Evolutionary conservation across 23 red algal genomes (phyloP).

Genomic region (Chondrus crispus): DNA sequence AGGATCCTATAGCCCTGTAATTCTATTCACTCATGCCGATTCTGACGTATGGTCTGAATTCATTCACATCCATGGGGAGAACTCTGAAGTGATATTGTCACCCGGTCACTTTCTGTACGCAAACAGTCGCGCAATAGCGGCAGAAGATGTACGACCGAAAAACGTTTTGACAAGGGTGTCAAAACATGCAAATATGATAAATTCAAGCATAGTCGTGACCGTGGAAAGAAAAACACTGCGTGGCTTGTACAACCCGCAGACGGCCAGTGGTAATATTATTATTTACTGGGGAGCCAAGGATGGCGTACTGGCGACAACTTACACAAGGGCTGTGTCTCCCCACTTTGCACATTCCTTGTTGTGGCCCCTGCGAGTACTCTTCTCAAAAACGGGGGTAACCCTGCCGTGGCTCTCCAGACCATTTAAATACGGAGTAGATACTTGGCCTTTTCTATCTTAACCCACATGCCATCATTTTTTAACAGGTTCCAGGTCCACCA

Average conservation of each 20-base stretch:
- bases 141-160: background rate
- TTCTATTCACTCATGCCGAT: background rate
- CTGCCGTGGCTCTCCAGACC: no score
- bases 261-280: slow-evolving; percentile 46
- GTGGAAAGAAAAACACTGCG: background rate
- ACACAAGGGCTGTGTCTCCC: slow-evolving; percentile 21
- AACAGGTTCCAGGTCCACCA: no score
- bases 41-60: background rate
- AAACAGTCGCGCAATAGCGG: background rate
- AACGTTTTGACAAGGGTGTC: background rate
- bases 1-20: background rate
- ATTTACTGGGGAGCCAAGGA: slow-evolving; percentile 31
- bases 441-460: no score
- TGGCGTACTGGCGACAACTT: slow-evolving; percentile 18
- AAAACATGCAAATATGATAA: background rate
- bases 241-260: slow-evolving; percentile 74
- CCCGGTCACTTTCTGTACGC: background rate
- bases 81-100: background rate
- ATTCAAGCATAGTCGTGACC: background rate
- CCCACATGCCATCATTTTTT: no score
- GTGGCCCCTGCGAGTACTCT: slow-evolving; percentile 21
- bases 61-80: background rate
- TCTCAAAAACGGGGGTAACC: no score
- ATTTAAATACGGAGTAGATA: no score
- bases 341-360: slow-evolving; percentile 24